Base-by-base conservation (phyloP, 352 stramenopile genomes). In the Discostella stelligera region DNA sequence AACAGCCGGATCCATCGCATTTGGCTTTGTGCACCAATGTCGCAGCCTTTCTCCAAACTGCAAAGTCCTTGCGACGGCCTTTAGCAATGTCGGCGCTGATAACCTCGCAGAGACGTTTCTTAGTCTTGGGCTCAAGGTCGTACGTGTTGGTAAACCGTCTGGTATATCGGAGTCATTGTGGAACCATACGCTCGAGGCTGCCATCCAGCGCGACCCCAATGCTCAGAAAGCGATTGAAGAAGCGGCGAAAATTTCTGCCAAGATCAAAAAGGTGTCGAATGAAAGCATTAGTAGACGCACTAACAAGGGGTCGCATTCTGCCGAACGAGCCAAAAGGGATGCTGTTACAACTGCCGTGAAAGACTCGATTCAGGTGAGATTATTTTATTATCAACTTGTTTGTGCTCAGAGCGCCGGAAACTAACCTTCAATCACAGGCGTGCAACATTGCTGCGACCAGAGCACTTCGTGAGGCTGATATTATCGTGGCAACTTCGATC, bases 71-170 rank as follows among this genome's bases (percentile, higher is more conserved):
- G 90, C 90, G 10, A 91, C 82, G 50, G 90, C 92, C 16, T 94
- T 92, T 73, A 92, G 78, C 58, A 96, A 96, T 68, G 89, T 95
- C 14, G 92, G 90, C 21, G 90, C 91, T 21, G 92, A 96, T 70
- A 96, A 96, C 67, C 68, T 96, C 13, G 88, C 84, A 0, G 83
- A 89, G 61, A 67, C 73, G 11, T 76, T 91, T 52, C 27, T 89
- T 13, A 62, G 66, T 6, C 63, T 90, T 21, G 88, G 85, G 9
- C 66, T 93, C 0, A 90, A 89, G 71, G 85, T 93, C 5, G 81
- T 93, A 18, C 76, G 88, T 18, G 70, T 93, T 48, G 88, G 88
- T 27, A 93, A 90, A 63, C 68, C 85, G 30, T 90, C 85, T 13
- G 85, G 76, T 32, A 62, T 91, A 2, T 84, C 75, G 7, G 79